phyloP scores from a whole-genome alignment of 305 asterid genomes.

The Solanum hybrid region DNA sequence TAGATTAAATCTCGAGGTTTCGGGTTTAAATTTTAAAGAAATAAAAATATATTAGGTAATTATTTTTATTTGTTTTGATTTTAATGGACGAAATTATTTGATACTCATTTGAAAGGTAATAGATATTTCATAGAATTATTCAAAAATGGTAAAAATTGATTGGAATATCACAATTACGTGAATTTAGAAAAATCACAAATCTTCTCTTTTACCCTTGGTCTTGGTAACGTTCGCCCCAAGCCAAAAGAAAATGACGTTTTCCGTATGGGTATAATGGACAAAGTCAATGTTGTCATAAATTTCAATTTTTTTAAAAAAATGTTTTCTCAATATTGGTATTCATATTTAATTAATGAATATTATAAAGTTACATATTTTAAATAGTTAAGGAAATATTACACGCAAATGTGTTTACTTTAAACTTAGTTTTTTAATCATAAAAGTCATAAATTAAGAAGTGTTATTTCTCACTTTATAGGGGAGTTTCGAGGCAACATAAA shows the following conservation, averaged over 20 bases:
- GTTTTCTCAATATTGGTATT: background rate
- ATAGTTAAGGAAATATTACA: background rate
- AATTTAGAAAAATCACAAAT: background rate
- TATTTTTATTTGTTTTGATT: no score
- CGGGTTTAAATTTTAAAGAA: no score
- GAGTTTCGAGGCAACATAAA: background rate
- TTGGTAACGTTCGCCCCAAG: background rate
- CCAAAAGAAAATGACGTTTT: background rate
- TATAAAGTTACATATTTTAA: background rate
- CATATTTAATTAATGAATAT: background rate
- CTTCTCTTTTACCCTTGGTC: background rate
- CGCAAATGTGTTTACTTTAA: background rate
- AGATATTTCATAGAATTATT: background rate
- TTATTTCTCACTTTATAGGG: background rate
- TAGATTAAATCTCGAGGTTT: no score
- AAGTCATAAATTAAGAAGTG: background rate
- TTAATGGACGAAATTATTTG: background rate
- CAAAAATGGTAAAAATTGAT: background rate
- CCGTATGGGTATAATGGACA: background rate
- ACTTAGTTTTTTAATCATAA: background rate
- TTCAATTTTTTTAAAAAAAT: background rate
- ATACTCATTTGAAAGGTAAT: no score
- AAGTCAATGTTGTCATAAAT: background rate
- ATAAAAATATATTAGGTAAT: no score
- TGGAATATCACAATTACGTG: background rate